These are phyloP conservation scores for Phyllosticta capitalensis DNA, from an alignment of 2,329 filamentous ascomycete species.

Conservation along the genomic window DNA sequence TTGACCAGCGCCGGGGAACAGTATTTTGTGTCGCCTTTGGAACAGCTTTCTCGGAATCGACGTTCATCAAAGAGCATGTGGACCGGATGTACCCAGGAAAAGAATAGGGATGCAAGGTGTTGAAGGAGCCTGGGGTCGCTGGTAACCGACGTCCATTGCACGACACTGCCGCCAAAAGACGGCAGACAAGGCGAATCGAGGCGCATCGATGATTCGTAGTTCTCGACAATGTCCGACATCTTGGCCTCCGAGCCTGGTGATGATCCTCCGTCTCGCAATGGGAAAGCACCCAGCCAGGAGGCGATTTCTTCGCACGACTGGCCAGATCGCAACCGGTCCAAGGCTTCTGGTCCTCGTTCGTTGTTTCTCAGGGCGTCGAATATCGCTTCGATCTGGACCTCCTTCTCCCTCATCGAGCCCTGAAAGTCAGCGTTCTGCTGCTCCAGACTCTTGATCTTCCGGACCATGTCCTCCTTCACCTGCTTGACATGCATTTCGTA, in stretches of 20 bases:
- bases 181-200: background rate
- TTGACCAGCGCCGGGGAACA: conserved; percentile 21
- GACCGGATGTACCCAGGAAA: conserved; percentile 22
- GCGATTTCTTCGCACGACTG: conserved; percentile 16
- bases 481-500: conserved; percentile 23
- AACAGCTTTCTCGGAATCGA: conserved; percentile 18
- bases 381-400: conserved; percentile 15
- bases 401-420: conserved; percentile 12
- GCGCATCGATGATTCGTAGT: background rate
- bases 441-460: conserved; percentile 18
- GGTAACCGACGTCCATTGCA: background rate
- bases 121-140: conserved; percentile 14
- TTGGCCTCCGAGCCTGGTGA: conserved; percentile 11
- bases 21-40: conserved; percentile 13
- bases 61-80: conserved; percentile 23
- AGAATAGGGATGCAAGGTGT: conserved; percentile 21
- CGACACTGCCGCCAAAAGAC: background rate
- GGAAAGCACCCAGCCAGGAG: conserved; percentile 14
- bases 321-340: conserved; percentile 14
- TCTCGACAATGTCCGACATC: conserved; percentile 12
- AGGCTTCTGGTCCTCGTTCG: conserved; percentile 16
- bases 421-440: conserved; percentile 16
- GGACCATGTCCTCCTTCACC: conserved; percentile 21
- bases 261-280: conserved; percentile 8
- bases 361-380: conserved; percentile 15